Evolutionary conservation across 2,329 filamentous ascomycete genomes (phyloP), one percentile per base, ranked within the genome.

Genomic region (Cladophialophora chaetospira): DNA sequence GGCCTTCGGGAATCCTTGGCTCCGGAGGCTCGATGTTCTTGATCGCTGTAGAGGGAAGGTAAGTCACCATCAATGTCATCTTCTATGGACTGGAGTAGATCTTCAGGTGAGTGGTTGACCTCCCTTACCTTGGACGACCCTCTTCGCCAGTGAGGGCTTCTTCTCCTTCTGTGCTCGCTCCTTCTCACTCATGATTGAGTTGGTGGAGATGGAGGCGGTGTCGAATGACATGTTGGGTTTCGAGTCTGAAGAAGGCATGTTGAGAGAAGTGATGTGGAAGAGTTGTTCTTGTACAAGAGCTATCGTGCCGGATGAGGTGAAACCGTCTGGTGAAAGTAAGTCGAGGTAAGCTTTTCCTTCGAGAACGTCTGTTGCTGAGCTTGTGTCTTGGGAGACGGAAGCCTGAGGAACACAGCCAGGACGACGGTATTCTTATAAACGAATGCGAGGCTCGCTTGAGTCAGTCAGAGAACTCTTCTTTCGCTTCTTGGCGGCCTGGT

Each of bases 1-100:
- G 38, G 13, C 56, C 51, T 31, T 53, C 36, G 10, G 56, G 56
- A 21, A 58, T 58, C 23, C 56, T 54, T 26, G 56, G 56, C 51
- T 58, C 56, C 8, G 56, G 57, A 23, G 53, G 57, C 23, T 55
- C 53, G 36, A 60, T 49, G 42, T 59, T 55, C 35, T 55, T 59
- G 46, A 59, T 55, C 9, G 57, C 57, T 59, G 43, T 25, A 31
- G 35, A 8, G 21, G 31, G 2, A 5, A 35, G 33, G 29, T 9
- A 19, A 19, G n/a, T 38, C n/a, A 38, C 15, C 35, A 38, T 17
- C 9, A 17, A 9, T 17, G 28, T 47, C 19, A 47, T 17, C 26
- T 17, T 47, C 13, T 1, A 45, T 13, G n/a, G n/a, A n/a, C n/a
- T n/a, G n/a, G n/a, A n/a, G n/a, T n/a, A n/a, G 11, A 8, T 45